Evolutionary conservation across 179 eudicot species (phyloP), one percentile per base, ranked within the genome.

Genomic region (Beta macrorhiza): DNA sequence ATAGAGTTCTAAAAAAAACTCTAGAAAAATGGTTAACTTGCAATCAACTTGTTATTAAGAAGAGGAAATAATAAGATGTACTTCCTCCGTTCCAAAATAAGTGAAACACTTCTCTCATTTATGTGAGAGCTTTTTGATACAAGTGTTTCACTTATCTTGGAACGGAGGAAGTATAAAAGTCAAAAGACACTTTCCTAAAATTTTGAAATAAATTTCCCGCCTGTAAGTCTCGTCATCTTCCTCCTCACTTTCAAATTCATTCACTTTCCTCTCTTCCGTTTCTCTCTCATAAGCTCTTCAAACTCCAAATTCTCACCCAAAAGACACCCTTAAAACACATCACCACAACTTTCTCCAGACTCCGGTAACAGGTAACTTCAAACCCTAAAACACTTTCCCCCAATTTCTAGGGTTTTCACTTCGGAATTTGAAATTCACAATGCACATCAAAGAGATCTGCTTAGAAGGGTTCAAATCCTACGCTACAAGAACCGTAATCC

Each of bases 381-480:
- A 57, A 58, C 25, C 37, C 12, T 6, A 56, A 12, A 49, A 49
- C 64, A 44, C 64, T 15, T 20, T n/a, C 6, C 68, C 79, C 81
- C 59, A 77, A 75, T 61, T 85, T 72, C 78, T 82, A 86, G 86
- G 78, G 82, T 80, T 82, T 82, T 58, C 51, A 75, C 65, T 77
- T 52, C 77, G 44, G 45, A 77, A 72, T 65, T 77, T 67, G 45
- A 78, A 65, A 51, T 5, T 19, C 61, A 72, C 61, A 79, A 97
- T 97, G 99, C 88, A 94, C 87, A 90, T 97, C 78, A 94, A 92
- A 79, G 99, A 94, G 76, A 79, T 97, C 72, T 92, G 97, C 77
- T 85, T 97, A 67, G 98, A 97, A 83, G 97, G 99, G 20, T 97
- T 97, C 90, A 97, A 97, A 87, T 97, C 99, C 32, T 97, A 97